phyloP scores from a whole-genome alignment of 306 rosid genomes.

The Coriaria nepalensis region DNA sequence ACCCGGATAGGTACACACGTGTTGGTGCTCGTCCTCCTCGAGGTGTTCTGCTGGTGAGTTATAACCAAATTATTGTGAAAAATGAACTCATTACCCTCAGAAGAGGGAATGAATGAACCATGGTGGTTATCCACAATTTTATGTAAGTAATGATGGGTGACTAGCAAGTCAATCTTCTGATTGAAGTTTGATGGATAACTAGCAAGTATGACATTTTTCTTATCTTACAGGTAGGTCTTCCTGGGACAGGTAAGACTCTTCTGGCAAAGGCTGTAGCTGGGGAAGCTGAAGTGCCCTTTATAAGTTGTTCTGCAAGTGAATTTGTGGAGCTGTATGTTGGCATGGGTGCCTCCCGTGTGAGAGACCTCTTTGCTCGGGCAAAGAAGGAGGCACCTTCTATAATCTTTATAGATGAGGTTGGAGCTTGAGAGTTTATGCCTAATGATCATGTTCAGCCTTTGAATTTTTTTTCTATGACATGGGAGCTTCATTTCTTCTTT shows the following conservation, averaged over 20 bases:
- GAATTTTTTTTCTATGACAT: slow-evolving; percentile 6
- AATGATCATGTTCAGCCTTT: slow-evolving; percentile 9
- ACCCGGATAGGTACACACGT: slow-evolving; percentile 74
- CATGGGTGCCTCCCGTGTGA: slow-evolving; percentile 99
- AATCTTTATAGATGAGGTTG: slow-evolving; percentile 88
- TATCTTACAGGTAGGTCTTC: slow-evolving; percentile 90
- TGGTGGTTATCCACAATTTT: background rate
- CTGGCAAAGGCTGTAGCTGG: slow-evolving; percentile 98
- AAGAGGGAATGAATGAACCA: slow-evolving; percentile 8
- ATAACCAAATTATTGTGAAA: slow-evolving; percentile 11
- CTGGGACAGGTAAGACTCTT: slow-evolving; percentile 99
- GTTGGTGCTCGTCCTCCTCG: slow-evolving; percentile 99
- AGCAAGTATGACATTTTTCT: slow-evolving; percentile 14
- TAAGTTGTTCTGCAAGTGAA: slow-evolving; percentile 98
- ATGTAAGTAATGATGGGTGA: background rate
- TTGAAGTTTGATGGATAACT: slow-evolving; percentile 5
- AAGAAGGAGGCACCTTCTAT: slow-evolving; percentile 96
- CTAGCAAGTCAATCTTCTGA: background rate
- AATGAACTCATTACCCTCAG: background rate
- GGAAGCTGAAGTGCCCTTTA: slow-evolving; percentile 96
- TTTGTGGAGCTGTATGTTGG: slow-evolving; percentile 98
- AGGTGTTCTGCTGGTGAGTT: slow-evolving; percentile 96
- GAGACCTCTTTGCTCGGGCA: slow-evolving; percentile 98
- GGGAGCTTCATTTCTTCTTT: slow-evolving; percentile 11
- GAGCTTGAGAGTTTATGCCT: slow-evolving; percentile 10